phyloP scores from a whole-genome alignment of 768 basidiomycete genomes.

The Coprinellus aureogranulatus region DNA sequence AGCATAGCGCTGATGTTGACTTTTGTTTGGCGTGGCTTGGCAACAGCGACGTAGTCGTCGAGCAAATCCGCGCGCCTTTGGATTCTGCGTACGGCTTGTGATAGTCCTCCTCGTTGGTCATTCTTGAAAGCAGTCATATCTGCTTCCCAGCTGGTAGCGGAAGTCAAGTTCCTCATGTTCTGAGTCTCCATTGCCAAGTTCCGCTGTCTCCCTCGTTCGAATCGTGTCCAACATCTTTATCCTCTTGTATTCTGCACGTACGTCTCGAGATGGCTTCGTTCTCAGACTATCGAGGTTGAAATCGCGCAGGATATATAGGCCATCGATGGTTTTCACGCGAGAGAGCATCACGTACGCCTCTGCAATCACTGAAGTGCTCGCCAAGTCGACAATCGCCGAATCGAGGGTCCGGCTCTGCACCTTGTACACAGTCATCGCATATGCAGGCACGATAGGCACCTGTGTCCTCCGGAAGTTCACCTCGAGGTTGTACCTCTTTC shows the following conservation, averaged over 20 bases:
- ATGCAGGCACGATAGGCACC: constrained; percentile 27
- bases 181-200: no score
- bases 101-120: no score
- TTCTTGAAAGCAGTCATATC: no score
- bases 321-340: constrained; percentile 13
- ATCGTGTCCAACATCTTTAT: no score
- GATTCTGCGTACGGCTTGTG: no score
- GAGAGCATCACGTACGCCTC: constrained; percentile 34
- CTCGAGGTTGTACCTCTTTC: background rate
- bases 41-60: no score
- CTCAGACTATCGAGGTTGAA: background rate
- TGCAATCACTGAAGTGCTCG: constrained; percentile 18
- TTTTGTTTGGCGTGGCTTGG: no score
- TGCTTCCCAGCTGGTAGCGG: no score
- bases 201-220: no score
- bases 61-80: no score
- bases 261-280: background rate
- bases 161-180: no score
- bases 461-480: constrained; percentile 11
- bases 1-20: no score
- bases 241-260: constrained; percentile 32
- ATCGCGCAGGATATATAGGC: constrained; percentile 8
- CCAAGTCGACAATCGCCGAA: constrained; percentile 22
- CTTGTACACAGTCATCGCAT: constrained; percentile 28
- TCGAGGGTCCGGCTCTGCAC: constrained; percentile 29